Percentiles rank a stretch among this genome's conserved stretches.
phyloP scores from a whole-genome alignment of 2,329 filamentous ascomycete species.

The Ophiostoma populinum region DNA sequence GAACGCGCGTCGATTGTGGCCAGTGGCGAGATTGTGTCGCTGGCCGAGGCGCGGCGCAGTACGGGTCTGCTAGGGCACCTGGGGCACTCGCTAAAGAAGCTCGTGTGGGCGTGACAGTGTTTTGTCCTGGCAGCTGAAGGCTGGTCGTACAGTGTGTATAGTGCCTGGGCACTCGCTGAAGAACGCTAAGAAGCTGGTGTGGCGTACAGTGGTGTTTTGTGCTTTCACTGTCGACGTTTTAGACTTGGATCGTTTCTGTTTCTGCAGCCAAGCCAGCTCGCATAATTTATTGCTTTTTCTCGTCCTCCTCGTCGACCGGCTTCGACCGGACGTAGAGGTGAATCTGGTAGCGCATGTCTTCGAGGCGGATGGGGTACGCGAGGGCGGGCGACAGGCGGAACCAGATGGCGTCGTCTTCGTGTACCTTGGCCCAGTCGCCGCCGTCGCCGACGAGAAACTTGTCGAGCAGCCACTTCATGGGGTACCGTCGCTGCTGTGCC shows the following conservation, averaged over 20 bases:
- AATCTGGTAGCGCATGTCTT: constrained; percentile 91
- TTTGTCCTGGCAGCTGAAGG: too few relatives aligned
- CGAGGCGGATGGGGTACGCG: constrained; percentile 67
- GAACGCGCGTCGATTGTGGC: constrained; percentile 28
- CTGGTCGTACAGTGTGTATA: too few relatives aligned
- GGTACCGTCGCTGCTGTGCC: constrained; percentile 49
- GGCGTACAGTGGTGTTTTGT: too few relatives aligned
- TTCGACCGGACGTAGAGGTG: constrained; percentile 49
- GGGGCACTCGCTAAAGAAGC: constrained; percentile 79
- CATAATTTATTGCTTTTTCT: too few relatives aligned
- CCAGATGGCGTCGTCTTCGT: constrained; percentile 67
- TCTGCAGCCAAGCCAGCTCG: too few relatives aligned
- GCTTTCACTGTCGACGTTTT: background rate
- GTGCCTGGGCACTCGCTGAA: too few relatives aligned
- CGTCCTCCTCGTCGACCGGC: background rate
- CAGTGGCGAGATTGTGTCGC: constrained; percentile 57
- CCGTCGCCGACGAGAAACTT: constrained; percentile 47
- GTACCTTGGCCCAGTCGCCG: constrained; percentile 52
- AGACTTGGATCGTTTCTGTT: too few relatives aligned
- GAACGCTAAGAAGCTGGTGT: too few relatives aligned
- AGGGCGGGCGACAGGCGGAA: constrained; percentile 55
- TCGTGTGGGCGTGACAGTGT: constrained; percentile 72
- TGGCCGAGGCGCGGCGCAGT: constrained; percentile 71
- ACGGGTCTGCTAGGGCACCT: constrained; percentile 76
- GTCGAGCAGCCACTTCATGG: constrained; percentile 86